Evolutionary conservation across 2,329 filamentous ascomycete species (phyloP), one percentile per base, ranked within the genome.

Genomic region (Xylariaceae sp.): DNA sequence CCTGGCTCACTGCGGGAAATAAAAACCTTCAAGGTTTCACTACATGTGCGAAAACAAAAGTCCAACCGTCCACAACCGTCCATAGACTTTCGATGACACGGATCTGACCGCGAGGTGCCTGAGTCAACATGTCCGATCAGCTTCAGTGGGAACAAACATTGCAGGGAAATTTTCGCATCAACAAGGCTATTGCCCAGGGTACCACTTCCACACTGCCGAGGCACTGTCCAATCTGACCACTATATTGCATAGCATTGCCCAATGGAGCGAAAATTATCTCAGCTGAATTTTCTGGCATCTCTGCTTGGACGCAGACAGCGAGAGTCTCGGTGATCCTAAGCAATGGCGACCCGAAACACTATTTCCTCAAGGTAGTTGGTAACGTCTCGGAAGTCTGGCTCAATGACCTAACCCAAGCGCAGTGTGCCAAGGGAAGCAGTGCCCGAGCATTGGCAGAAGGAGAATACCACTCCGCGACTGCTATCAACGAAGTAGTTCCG

Each of bases 231-330:
- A 23, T 29, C 14, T 15, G n/a, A n/a, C n/a, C n/a, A n/a, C n/a
- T n/a, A n/a, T 12, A 15, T 23, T 21, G n/a, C n/a, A 14, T 15
- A 51, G 47, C 39, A 11, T 33, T 50, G 32, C 47, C 47, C 14
- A 19, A 21, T 10, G 40, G 34, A 10, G 38, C 37, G 5, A 38
- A 27, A 16, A 17, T 45, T 9, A 18, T 41, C 14, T 40, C 40
- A 16, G 40, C 40, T 9, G 26, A 37, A 11, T 28, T 31, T n/a
- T 37, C 19, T n/a, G 43, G 40, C 8, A 30, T 39, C 18, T 45
- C 43, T 16, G 24, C 38, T 2, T 45, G 43, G 43, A 30, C 43
- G 9, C 36, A 35, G 19, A 45, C 37, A 14, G 40, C 37, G 3
- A 45, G 41, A 26, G 29, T 45, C 11, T 26, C 22, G 9, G 32